Base-by-base conservation (phyloP, 768 basidiomycete genomes). In the Daedalea quercina region DNA sequence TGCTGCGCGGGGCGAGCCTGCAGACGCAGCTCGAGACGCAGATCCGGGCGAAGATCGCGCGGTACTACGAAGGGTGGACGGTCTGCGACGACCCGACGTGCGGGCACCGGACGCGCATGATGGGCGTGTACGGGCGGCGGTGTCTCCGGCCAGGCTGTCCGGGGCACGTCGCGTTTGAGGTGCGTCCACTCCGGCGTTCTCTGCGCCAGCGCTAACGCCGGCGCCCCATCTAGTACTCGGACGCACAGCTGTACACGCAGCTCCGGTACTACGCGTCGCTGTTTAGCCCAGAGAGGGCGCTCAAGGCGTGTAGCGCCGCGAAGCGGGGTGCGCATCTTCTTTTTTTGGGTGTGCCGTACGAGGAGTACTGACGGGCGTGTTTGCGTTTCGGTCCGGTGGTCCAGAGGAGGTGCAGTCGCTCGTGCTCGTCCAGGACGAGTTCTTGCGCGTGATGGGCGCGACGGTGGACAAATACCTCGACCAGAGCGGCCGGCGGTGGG, bases 21-120 rank as follows among this genome's bases (percentile, higher is more conserved):
- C 81, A 85, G 54, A 74, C 83, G 20, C 96, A 98, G 66, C 79
- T 98, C 13, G 94, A 98, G 64, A 71, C 78, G 1, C 91, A 94
- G 60, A 87, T 97, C 47, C 82, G 94, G 0, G 69, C 77, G 1
- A 81, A 80, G 56, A 86, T 99, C 46, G 70, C 74, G 8, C 79
- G 75, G 60, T 97, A 94, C 68, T 98, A 99, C 63, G 82, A 96
- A 61, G 84, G 84, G 1, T 94, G 90, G 89, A 85, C 80, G 1
- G 71, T 87, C 4, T 99, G 96, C 69, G 79, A 93, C 60, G 96
- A 97, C 56, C 73, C 80, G 20, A 86, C 85, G 0, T 99, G 96
- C 63, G 80, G 80, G 9, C 76, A 82, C 54, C 79, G 89, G 34
- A 94, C 95, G n/a, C 76, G 96, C 19, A 89, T 85, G 78, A 95